phyloP scores from a whole-genome alignment of 2,329 filamentous ascomycete genomes.

The Fusarium tuaranense region DNA sequence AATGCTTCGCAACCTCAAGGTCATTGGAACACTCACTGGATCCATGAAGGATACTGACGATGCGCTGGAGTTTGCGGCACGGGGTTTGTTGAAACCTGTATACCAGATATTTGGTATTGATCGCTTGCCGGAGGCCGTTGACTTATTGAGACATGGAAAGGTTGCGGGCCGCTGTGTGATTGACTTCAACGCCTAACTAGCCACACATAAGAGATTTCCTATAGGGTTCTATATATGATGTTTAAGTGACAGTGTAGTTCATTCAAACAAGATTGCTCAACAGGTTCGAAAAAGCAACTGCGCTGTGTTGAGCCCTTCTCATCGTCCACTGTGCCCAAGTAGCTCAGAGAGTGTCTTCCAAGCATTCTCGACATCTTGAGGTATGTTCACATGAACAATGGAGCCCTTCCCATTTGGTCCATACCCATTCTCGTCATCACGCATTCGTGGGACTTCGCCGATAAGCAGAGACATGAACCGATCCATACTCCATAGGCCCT shows the following conservation, averaged over 20 bases:
- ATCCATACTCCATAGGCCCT: slow-evolving; percentile 33
- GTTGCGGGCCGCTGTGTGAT: background rate
- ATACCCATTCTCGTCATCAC: slow-evolving; percentile 35
- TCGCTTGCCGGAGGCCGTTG: background rate
- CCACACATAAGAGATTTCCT: background rate
- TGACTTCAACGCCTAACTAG: background rate
- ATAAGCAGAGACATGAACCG: slow-evolving; percentile 34
- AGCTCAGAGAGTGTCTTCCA: slow-evolving; percentile 19
- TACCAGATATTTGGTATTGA: background rate
- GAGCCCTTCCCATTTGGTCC: slow-evolving; percentile 35
- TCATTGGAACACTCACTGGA: slow-evolving; percentile 15
- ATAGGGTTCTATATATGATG: background rate
- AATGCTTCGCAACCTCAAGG: slow-evolving; percentile 8
- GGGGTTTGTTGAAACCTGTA: background rate
- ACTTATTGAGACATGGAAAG: background rate
- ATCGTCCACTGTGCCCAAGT: slow-evolving; percentile 15
- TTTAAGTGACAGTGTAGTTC: background rate
- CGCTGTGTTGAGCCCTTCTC: background rate
- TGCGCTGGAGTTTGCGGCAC: background rate
- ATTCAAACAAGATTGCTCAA: background rate
- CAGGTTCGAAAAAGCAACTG: too few relatives aligned
- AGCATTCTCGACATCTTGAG: slow-evolving; percentile 16
- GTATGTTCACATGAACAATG: slow-evolving; percentile 34
- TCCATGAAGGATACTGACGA: slow-evolving; percentile 1
- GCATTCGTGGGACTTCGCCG: slow-evolving; percentile 38